Conservation (phyloP, 2,329 filamentous ascomycete species). For the Lecanicillium sp. region DNA sequence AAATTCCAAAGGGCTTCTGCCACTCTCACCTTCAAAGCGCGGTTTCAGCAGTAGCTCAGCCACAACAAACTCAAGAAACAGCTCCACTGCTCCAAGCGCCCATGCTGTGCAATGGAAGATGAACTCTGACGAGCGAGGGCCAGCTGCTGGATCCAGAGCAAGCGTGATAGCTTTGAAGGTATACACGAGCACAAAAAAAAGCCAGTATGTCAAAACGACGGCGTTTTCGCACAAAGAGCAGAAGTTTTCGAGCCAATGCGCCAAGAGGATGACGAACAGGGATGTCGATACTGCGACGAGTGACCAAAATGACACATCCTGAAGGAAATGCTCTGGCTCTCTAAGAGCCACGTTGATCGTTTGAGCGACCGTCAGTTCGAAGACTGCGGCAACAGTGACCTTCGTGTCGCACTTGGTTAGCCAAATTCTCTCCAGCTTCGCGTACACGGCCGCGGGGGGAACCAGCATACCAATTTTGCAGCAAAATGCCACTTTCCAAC, state of each 20-base stretch:
- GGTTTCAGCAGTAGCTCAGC: slow-evolving; percentile 68
- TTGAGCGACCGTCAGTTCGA: slow-evolving; percentile 63
- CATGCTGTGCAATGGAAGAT: slow-evolving; percentile 59
- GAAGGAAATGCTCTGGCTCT: slow-evolving; percentile 57
- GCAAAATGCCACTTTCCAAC: slow-evolving; percentile 85
- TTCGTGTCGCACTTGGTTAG: slow-evolving; percentile 5
- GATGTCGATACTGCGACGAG: slow-evolving; percentile 60
- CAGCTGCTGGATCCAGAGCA: slow-evolving; percentile 60
- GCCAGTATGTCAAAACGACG: slow-evolving; percentile 80
- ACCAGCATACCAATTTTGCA: slow-evolving; percentile 60
- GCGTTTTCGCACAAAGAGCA: slow-evolving; percentile 72
- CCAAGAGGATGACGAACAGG: slow-evolving; percentile 58
- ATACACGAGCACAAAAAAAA: slow-evolving; percentile 66
- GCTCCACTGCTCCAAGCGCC: slow-evolving; percentile 57
- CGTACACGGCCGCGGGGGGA: slow-evolving; percentile 4
- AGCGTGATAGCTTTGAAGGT: slow-evolving; percentile 72
- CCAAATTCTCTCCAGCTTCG: slow-evolving; percentile 7
- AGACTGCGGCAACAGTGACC: slow-evolving; percentile 55
- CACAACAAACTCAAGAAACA: slow-evolving; percentile 69
- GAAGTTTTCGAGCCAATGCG: slow-evolving; percentile 76
- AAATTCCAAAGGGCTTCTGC: slow-evolving; percentile 6
- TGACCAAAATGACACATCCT: slow-evolving; percentile 74
- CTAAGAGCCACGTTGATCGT: slow-evolving; percentile 38
- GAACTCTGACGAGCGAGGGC: slow-evolving; percentile 59
- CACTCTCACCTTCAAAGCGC: slow-evolving; percentile 78